Base-by-base conservation (phyloP, 139 green algal genomes). In the Chlorella sp. region DNA sequence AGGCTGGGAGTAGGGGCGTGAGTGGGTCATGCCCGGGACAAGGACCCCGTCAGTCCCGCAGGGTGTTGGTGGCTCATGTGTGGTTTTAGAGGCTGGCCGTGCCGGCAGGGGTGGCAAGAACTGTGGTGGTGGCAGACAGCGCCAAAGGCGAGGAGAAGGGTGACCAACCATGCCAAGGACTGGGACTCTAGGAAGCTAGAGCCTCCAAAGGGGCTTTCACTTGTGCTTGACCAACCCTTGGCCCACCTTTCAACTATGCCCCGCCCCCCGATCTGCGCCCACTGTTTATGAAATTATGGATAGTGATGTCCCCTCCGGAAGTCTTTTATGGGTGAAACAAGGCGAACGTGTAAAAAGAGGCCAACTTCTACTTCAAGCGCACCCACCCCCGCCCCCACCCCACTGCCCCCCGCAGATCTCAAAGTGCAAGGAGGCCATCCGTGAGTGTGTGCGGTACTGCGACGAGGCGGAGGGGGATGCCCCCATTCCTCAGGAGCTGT, bases 381-480 rank as follows among this genome's bases (percentile, higher is more conserved):
- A 36, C 36, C 16, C 7, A 32, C 18, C 37, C 21, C 18, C 37
- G n/a, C 14, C 34, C 68, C 69, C 22, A 36, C 36, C 81, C 21
- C 32, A 2, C 21, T 57, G 19, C 57, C 28, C 15, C 32, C 22
- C 34, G 66, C 91, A 94, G 89, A 93, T 96, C 22, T 39, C 89
- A 68, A 89, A 89, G 66, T 95, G 92, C 93, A 95, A 95, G 60
- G 89, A 93, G 64, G 89, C 85, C 36, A 95, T 98, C 28, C 90
- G 93, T 2, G 93, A 96, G 81, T 91, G 88, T 12, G 86, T 97
- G 32, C 91, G 88, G 66, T 88, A 91, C 66, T 96, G 96, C 80
- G 92, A 97, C 28, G 91, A 96, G 26, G 92, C 93, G 77, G 83
- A 87, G 83, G 83, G 83, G 14, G 83, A 87, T 64, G 30, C 26